A percentile compares a stretch with the other conserved stretches of the same genome.
Evolutionary conservation across 2,329 filamentous ascomycete genomes (phyloP).

Genomic region (Dactylellina cionopaga): DNA sequence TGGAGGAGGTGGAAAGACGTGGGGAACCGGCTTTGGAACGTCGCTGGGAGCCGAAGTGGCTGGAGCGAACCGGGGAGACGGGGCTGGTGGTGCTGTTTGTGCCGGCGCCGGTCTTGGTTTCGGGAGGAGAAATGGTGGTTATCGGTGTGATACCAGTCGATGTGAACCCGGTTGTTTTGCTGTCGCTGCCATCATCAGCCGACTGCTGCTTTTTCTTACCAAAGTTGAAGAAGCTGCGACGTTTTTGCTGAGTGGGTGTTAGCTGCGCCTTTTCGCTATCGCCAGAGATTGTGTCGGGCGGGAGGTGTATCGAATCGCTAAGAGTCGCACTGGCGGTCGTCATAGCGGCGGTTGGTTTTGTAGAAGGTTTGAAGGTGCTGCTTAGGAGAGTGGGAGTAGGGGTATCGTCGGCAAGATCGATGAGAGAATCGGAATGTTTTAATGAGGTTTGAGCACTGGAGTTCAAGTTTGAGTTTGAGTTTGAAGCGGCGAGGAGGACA

Average conservation of each 20-base stretch:
- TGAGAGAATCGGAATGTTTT: constrained; percentile 23
- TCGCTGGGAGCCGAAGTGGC: constrained; percentile 60
- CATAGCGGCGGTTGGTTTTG: constrained; percentile 21
- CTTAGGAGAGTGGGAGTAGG: neutral
- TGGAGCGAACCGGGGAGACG: constrained; percentile 75
- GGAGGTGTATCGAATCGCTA: constrained; percentile 45
- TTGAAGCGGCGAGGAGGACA: constrained; percentile 46
- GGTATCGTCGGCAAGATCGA: constrained; percentile 24
- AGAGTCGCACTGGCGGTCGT: constrained; percentile 39
- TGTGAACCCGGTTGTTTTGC: constrained; percentile 58
- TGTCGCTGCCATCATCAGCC: constrained; percentile 59
- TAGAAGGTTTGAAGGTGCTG: neutral
- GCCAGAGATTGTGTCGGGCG: constrained; percentile 35
- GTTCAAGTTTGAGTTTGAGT: constrained; percentile 24
- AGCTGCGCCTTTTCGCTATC: constrained; percentile 49
- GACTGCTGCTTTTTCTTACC: constrained; percentile 70
- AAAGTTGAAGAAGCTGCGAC: constrained; percentile 67
- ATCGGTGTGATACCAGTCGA: constrained; percentile 58
- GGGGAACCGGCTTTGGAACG: constrained; percentile 62
- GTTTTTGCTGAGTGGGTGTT: constrained; percentile 48
- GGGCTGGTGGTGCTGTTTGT: constrained; percentile 50
- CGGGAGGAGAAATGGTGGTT: constrained; percentile 60
- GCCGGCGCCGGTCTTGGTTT: constrained; percentile 34
- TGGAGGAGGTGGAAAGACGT: constrained; percentile 62
- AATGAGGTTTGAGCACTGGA: neutral